Evolutionary conservation across 2,329 filamentous ascomycete species (phyloP).

Genomic region (Exserohilum turcica): DNA sequence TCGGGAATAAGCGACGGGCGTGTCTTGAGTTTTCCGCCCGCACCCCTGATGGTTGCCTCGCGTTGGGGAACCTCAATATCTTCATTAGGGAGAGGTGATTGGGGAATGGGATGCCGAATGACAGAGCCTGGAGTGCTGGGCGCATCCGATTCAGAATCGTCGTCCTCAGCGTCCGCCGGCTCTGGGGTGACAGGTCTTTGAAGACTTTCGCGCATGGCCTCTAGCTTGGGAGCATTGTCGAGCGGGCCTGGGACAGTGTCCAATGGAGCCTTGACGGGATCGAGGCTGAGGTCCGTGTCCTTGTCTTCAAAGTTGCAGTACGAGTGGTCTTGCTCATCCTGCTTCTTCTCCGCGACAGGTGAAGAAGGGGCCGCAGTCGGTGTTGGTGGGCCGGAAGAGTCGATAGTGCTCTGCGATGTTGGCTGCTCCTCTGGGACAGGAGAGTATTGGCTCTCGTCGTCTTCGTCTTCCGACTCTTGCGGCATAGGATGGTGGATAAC

Average conservation of each 20-base stretch:
- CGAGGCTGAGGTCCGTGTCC: constrained; percentile 61
- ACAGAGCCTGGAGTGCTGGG: constrained; percentile 86
- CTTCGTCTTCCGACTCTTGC: constrained; percentile 49
- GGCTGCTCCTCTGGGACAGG: constrained; percentile 47
- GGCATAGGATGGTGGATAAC: constrained; percentile 60
- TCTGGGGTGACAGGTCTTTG: constrained; percentile 60
- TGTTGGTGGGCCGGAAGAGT: constrained; percentile 53
- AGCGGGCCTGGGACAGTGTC: constrained; percentile 37
- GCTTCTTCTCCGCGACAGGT: constrained; percentile 37
- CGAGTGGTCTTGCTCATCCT: constrained; percentile 48
- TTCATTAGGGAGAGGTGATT: constrained; percentile 45
- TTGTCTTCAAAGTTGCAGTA: constrained; percentile 57
- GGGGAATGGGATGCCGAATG: constrained; percentile 71
- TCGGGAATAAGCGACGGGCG: constrained; percentile 85
- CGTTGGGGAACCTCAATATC: constrained; percentile 76
- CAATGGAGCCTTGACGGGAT: constrained; percentile 57
- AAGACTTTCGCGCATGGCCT: constrained; percentile 47
- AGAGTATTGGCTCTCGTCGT: constrained; percentile 65
- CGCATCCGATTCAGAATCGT: constrained; percentile 63
- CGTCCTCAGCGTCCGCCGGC: constrained; percentile 29
- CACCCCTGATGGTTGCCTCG: constrained; percentile 85
- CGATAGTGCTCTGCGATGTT: constrained; percentile 43
- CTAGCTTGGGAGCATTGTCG: constrained; percentile 45
- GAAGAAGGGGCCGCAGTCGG: constrained; percentile 46
- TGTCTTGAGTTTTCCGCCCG: constrained; percentile 85